These are phyloP conservation scores for Ustilago tritici DNA, from an alignment of 1,284 basidiomycete genomes.

Conservation along the genomic window DNA sequence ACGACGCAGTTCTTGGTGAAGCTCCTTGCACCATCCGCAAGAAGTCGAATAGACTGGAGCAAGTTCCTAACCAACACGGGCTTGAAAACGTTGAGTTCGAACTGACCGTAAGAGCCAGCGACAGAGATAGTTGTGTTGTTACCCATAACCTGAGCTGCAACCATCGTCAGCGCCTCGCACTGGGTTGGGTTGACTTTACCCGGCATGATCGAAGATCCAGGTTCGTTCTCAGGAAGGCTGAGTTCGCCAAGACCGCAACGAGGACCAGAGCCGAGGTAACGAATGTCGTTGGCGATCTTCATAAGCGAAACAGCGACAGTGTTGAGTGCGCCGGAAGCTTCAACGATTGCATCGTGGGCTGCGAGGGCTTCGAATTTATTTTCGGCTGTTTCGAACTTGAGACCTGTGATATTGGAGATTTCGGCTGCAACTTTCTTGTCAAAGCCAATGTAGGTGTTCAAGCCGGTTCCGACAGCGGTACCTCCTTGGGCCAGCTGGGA, in stretches of 20 bases:
- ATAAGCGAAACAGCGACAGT: slow-evolving; percentile 93
- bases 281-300: slow-evolving; percentile 99
- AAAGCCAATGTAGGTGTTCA: slow-evolving; percentile 97
- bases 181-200: slow-evolving; percentile 99
- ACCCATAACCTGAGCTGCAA: slow-evolving; percentile 97
- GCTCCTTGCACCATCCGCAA: slow-evolving; percentile 83
- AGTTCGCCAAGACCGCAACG: slow-evolving; percentile 97
- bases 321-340: slow-evolving; percentile 96
- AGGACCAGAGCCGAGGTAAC: slow-evolving; percentile 96
- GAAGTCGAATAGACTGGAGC: slow-evolving; percentile 90
- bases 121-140: slow-evolving; percentile 95
- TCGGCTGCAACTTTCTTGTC: slow-evolving; percentile 93
- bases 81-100: slow-evolving; percentile 99
- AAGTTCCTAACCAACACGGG: slow-evolving; percentile 98
- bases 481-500: slow-evolving; percentile 96
- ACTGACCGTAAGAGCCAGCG: slow-evolving; percentile 94
- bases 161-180: slow-evolving; percentile 97
- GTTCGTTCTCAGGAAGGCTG: slow-evolving; percentile 96
- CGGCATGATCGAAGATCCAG: slow-evolving; percentile 99
- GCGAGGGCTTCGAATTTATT: slow-evolving; percentile 99
- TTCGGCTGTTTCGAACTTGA: slow-evolving; percentile 93
- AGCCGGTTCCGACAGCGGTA: slow-evolving; percentile 94
- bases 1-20: slow-evolving; percentile 98
- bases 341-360: slow-evolving; percentile 95
- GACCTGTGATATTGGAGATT: slow-evolving; percentile 89